Percentiles rank a stretch among this genome's conserved stretches.
phyloP scores from a whole-genome alignment of 768 basidiomycete genomes.

The Lentinula sp. region DNA sequence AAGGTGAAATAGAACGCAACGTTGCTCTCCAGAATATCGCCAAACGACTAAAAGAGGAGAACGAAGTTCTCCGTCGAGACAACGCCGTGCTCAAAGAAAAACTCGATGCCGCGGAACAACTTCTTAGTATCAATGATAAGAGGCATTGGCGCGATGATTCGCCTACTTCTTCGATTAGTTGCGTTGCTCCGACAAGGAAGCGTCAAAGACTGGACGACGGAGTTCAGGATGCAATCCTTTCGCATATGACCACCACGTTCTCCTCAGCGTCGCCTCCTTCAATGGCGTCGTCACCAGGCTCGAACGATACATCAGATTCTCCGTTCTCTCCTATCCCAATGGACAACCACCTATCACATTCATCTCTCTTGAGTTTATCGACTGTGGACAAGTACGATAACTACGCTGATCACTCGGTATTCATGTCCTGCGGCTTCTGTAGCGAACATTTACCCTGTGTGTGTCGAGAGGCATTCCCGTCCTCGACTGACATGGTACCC shows the following conservation, averaged over 20 bases:
- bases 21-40: conserved; percentile 79
- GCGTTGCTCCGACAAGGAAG: conserved; percentile 27
- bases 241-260: conserved; percentile 27
- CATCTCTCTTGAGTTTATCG: conserved; percentile 25
- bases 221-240: conserved; percentile 25
- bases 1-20: conserved; percentile 86
- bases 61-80: conserved; percentile 65
- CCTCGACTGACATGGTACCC: conserved; percentile 22
- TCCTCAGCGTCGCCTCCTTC: conserved; percentile 39
- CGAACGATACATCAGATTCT: conserved; percentile 26
- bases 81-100: conserved; percentile 55
- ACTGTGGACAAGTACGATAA: conserved; percentile 20
- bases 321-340: conserved; percentile 26
- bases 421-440: conserved; percentile 70
- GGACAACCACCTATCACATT: conserved; percentile 20
- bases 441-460: conserved; percentile 65
- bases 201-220: conserved; percentile 16
- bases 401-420: conserved; percentile 17
- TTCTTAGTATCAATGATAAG: conserved; percentile 34
- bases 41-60: conserved; percentile 83
- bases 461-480: conserved; percentile 64
- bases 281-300: conserved; percentile 46
- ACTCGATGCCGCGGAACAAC: conserved; percentile 34
- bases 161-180: conserved; percentile 22
- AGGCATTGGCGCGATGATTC: conserved; percentile 58